phyloP scores from a whole-genome alignment of 805 yeast species.

The Kregervanrija delftensis region DNA sequence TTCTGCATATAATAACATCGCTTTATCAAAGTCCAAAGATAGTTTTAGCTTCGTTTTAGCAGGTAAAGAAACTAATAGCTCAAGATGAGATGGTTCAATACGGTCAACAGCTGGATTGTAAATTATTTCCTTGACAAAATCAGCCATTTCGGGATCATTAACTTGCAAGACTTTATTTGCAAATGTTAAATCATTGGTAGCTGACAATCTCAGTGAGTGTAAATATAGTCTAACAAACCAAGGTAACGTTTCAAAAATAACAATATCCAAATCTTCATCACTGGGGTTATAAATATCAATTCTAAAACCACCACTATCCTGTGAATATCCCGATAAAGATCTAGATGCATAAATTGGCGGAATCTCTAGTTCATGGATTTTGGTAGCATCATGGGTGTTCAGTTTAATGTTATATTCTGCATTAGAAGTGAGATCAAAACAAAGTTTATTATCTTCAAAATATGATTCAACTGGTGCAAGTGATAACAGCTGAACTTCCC shows the following conservation, averaged over 20 bases:
- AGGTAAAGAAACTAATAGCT: slow-evolving; percentile 60
- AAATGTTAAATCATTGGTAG: slow-evolving; percentile 13
- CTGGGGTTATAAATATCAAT: slow-evolving; percentile 69
- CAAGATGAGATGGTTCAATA: slow-evolving; percentile 74
- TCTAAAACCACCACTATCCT: slow-evolving; percentile 85
- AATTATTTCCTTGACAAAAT: slow-evolving; percentile 43
- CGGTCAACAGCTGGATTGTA: slow-evolving; percentile 80
- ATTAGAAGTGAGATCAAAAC: slow-evolving; percentile 19
- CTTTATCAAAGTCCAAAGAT: slow-evolving; percentile 79
- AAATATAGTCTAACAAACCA: slow-evolving; percentile 87
- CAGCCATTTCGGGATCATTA: slow-evolving; percentile 23
- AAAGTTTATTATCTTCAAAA: slow-evolving; percentile 10
- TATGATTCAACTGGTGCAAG: slow-evolving; percentile 1
- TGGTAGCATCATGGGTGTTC: slow-evolving; percentile 38
- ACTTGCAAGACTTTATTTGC: slow-evolving; percentile 13
- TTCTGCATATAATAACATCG: slow-evolving; percentile 76
- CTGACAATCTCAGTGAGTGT: slow-evolving; percentile 49
- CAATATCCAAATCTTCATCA: slow-evolving; percentile 37
- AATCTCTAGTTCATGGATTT: slow-evolving; percentile 29
- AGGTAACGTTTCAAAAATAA: slow-evolving; percentile 78
- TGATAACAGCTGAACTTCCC: slow-evolving; percentile 31
- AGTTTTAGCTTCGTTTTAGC: slow-evolving; percentile 52
- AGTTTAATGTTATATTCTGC: slow-evolving; percentile 32
- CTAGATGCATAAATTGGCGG: slow-evolving; percentile 75
- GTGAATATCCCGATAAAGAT: slow-evolving; percentile 86